These are phyloP conservation scores for Eutypa lata DNA, from an alignment of 2,329 filamentous ascomycete species.

Conservation along the genomic window DNA sequence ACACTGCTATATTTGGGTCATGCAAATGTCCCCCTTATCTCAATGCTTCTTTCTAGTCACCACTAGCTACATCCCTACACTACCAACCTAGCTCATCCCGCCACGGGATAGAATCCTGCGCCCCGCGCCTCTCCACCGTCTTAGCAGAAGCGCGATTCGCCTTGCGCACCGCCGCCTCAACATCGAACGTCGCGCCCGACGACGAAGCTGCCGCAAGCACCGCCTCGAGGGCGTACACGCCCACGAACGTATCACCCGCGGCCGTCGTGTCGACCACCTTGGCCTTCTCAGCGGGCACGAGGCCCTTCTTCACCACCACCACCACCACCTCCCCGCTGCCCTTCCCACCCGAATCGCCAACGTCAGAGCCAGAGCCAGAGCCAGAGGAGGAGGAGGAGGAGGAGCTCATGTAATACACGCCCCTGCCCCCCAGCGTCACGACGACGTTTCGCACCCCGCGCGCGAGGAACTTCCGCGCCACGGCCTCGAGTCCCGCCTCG, in stretches of 20 bases:
- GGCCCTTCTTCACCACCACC: constrained; percentile 32
- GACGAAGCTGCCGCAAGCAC: constrained; percentile 49
- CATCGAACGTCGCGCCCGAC: constrained; percentile 48
- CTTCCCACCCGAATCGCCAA: no score
- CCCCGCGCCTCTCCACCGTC: constrained; percentile 64
- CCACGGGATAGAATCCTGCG: constrained; percentile 67
- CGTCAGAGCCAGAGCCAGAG: no score
- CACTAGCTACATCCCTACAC: not conserved
- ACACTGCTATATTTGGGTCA: not conserved
- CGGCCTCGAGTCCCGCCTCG: constrained; percentile 39
- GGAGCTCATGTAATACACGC: constrained; percentile 63
- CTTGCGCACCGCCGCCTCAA: constrained; percentile 57
- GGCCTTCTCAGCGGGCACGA: constrained; percentile 65
- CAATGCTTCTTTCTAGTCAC: no score
- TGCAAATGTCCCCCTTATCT: not conserved
- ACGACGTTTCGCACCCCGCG: constrained; percentile 74
- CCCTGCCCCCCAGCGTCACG: constrained; percentile 78
- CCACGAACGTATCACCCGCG: constrained; percentile 92
- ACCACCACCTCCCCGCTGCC: constrained; percentile 27
- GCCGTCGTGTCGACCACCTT: constrained; percentile 87
- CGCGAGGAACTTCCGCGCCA: constrained; percentile 60
- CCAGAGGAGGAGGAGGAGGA: no score
- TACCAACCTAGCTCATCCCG: constrained; percentile 40
- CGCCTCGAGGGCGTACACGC: constrained; percentile 75
- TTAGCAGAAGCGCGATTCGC: constrained; percentile 62